These are phyloP conservation scores for Lanmaoa rubissima DNA, from an alignment of 768 basidiomycete species.

Conservation along the genomic window DNA sequence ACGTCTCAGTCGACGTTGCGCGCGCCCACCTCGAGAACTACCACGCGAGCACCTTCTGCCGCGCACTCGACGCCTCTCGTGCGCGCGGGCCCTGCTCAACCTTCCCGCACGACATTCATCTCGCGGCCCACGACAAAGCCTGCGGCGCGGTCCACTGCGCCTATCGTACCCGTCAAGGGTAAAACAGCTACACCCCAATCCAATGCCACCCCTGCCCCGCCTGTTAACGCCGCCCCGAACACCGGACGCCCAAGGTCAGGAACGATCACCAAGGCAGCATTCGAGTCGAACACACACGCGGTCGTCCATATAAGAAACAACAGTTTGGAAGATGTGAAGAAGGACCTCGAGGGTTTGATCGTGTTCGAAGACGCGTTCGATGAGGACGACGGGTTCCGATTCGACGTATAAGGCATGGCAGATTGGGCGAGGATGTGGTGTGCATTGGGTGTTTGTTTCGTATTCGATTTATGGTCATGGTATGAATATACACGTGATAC, in stretches of 20 bases:
- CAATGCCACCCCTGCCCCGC: background rate
- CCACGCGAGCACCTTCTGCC: constrained; percentile 19
- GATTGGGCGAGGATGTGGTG: background rate
- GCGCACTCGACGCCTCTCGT: constrained; percentile 18
- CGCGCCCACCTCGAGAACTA: constrained; percentile 16
- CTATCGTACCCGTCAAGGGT: constrained; percentile 1
- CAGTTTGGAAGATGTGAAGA: constrained; percentile 31
- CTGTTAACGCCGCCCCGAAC: background rate
- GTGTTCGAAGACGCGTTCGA: constrained; percentile 30
- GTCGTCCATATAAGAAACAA: constrained; percentile 18
- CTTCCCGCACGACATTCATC: constrained; percentile 5
- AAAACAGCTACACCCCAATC: constrained; percentile 7
- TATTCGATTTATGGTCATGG: constrained; percentile 16
- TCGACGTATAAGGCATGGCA: constrained; percentile 20
- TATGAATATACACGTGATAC: constrained; percentile 6
- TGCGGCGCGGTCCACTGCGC: constrained; percentile 3
- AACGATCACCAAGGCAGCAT: constrained; percentile 25
- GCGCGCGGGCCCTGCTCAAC: constrained; percentile 2
- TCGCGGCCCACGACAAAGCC: constrained; percentile 11
- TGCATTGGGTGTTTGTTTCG: background rate
- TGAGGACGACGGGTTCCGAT: constrained; percentile 30
- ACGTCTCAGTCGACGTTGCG: constrained; percentile 22
- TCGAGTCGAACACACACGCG: constrained; percentile 22
- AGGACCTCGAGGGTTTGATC: constrained; percentile 30
- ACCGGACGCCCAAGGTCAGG: constrained; percentile 20